A percentile compares a stretch with the other conserved stretches of the same genome.
Evolutionary conservation across 2,329 filamentous ascomycete genomes (phyloP).

Genomic region (Botrytis tulipae): DNA sequence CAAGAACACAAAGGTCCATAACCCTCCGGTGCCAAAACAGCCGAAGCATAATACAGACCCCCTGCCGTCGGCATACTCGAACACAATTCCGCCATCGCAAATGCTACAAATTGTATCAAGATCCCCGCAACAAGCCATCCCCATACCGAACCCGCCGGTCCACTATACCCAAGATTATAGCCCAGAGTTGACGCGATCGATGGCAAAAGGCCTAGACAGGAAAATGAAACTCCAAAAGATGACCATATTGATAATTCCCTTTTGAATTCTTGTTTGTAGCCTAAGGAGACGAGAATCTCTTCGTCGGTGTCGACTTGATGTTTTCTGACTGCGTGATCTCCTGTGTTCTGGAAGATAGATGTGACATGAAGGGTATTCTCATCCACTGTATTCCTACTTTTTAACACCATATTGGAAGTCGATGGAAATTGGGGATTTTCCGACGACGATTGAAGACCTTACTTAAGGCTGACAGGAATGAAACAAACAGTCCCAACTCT

Average conservation of each 20-base stretch:
- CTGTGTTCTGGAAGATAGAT: conserved; percentile 20
- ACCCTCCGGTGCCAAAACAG: conserved; percentile 40
- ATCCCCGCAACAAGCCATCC: conserved; percentile 65
- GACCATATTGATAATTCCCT: conserved; percentile 36
- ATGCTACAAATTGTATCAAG: conserved; percentile 61
- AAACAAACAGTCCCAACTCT: not conserved
- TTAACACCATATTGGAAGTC: not conserved
- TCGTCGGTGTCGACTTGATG: conserved; percentile 25
- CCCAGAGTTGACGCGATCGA: conserved; percentile 41
- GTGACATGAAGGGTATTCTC: conserved; percentile 20
- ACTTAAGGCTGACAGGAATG: not conserved
- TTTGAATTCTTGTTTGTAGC: conserved; percentile 39
- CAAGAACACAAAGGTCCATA: conserved; percentile 26
- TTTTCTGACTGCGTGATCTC: conserved; percentile 21
- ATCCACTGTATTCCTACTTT: conserved; percentile 15
- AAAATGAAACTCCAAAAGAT: conserved; percentile 41
- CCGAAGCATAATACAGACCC: conserved; percentile 61
- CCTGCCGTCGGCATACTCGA: conserved; percentile 63
- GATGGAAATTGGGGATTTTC: not conserved
- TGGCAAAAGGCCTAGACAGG: conserved; percentile 41
- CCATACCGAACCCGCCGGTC: conserved; percentile 49
- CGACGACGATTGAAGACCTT: not conserved
- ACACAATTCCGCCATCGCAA: conserved; percentile 61
- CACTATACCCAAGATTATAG: conserved; percentile 40
- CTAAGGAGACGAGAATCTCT: conserved; percentile 25